Conservation (phyloP, 2,329 filamentous ascomycete genomes). For the Cucurbitaria berberidis region DNA sequence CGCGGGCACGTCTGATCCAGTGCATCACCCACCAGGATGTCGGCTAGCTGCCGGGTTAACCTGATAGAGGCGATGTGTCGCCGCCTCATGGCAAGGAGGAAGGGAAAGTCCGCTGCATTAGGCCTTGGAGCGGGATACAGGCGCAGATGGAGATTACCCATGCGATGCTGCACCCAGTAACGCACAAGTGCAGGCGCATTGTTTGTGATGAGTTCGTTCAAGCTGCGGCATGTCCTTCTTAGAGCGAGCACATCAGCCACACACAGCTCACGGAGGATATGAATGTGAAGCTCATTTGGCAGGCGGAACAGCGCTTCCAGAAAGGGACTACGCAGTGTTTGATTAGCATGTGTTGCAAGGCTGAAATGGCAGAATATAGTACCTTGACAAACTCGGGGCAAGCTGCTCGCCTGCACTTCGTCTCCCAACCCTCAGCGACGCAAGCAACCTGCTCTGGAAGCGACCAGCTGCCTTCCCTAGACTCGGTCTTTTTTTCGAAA, state of each 20-base stretch:
- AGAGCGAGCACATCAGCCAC: slow-evolving; percentile 44
- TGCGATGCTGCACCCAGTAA: slow-evolving; percentile 42
- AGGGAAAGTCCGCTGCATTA: slow-evolving; percentile 39
- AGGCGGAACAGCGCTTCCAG: slow-evolving; percentile 41
- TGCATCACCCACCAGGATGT: slow-evolving; percentile 41
- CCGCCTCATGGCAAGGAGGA: slow-evolving; percentile 44
- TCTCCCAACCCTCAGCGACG: slow-evolving; percentile 39
- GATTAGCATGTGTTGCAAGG: slow-evolving; percentile 5
- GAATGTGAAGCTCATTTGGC: slow-evolving; percentile 44
- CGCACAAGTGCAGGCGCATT: slow-evolving; percentile 44
- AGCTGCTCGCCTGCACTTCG: slow-evolving; percentile 28
- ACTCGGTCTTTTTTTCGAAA: slow-evolving; percentile 39
- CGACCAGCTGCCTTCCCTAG: slow-evolving; percentile 41
- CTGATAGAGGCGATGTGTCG: slow-evolving; percentile 45
- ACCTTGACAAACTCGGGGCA: slow-evolving; percentile 33
- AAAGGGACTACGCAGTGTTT: slow-evolving; percentile 29
- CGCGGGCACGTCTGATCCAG: slow-evolving; percentile 33
- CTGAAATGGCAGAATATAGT: not conserved
- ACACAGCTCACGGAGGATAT: slow-evolving; percentile 43
- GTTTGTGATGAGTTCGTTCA: slow-evolving; percentile 40
- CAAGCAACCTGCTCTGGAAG: slow-evolving; percentile 40
- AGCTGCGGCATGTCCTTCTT: slow-evolving; percentile 37
- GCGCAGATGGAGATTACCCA: slow-evolving; percentile 43
- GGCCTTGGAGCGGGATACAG: slow-evolving; percentile 43
- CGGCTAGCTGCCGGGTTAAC: slow-evolving; percentile 42